Conservation (phyloP, 2,329 filamentous ascomycete genomes). For the Arthrobotrys iridis region DNA sequence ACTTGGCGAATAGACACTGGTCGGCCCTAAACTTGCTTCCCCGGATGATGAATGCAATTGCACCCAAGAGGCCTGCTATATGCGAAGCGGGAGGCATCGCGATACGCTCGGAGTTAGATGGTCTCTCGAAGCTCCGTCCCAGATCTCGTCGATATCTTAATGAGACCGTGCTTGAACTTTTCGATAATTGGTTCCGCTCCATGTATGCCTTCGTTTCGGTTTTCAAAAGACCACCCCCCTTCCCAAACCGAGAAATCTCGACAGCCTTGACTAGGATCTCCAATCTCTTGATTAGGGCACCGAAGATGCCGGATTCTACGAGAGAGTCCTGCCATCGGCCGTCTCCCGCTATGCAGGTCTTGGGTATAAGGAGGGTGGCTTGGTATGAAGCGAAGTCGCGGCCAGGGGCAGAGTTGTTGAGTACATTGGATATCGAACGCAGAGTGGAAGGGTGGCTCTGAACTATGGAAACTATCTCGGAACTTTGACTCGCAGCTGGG, state of each 20-base stretch:
- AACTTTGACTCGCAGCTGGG: constrained; percentile 8
- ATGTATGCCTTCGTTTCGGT: constrained; percentile 64
- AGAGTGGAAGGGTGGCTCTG: constrained; percentile 36
- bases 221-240: constrained; percentile 31
- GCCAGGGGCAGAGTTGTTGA: constrained; percentile 68
- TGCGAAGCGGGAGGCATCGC: constrained; percentile 70
- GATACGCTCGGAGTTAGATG: constrained; percentile 9
- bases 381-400: constrained; percentile 73
- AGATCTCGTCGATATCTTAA: constrained; percentile 68
- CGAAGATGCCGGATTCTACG: constrained; percentile 77
- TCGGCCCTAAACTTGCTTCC: constrained; percentile 75
- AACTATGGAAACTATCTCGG: constrained; percentile 32
- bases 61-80: constrained; percentile 77
- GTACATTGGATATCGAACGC: constrained; percentile 62
- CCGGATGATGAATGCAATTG: constrained; percentile 78
- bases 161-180: constrained; percentile 58
- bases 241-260: constrained; percentile 23
- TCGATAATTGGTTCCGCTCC: constrained; percentile 65
- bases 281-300: constrained; percentile 78
- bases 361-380: constrained; percentile 67
- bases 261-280: constrained; percentile 74
- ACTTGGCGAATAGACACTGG: constrained; percentile 71
- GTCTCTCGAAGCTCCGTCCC: constrained; percentile 59
- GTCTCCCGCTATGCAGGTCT: constrained; percentile 54
- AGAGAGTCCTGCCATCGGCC: constrained; percentile 70